Evolutionary conservation across 805 yeast species (phyloP).

Genomic region (Yarrowia sp.): DNA sequence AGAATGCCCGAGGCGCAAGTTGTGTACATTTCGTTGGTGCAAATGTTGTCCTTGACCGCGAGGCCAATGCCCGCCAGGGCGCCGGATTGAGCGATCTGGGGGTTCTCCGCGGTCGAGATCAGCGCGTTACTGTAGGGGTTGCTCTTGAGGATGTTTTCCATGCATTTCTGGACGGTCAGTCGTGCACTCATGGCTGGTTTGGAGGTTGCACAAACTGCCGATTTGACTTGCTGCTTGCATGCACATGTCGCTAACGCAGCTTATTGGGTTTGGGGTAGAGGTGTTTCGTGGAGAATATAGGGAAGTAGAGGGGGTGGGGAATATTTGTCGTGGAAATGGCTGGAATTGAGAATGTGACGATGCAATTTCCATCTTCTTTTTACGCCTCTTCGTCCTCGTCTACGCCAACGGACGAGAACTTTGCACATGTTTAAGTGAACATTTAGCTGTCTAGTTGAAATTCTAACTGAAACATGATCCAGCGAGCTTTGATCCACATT

Average conservation of each 20-base stretch:
- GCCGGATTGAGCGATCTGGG: background rate
- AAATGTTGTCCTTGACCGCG: constrained; percentile 79
- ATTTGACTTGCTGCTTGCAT: constrained; percentile 4
- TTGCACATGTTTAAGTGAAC: too few relatives aligned
- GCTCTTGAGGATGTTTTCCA: constrained; percentile 34
- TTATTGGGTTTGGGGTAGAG: too few relatives aligned
- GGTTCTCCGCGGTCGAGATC: constrained; percentile 31
- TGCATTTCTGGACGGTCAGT: constrained; percentile 30
- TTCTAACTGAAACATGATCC: too few relatives aligned
- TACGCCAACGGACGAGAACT: too few relatives aligned
- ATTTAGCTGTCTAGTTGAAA: too few relatives aligned
- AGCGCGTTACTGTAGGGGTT: constrained; percentile 37
- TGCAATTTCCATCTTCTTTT: too few relatives aligned
- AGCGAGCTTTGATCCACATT: too few relatives aligned
- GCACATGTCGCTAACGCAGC: background rate
- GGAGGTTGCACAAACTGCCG: background rate
- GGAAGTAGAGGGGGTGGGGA: too few relatives aligned
- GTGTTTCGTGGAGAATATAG: too few relatives aligned
- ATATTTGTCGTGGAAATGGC: too few relatives aligned
- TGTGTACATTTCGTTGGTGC: constrained; percentile 62
- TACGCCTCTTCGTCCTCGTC: too few relatives aligned
- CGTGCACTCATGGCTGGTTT: constrained; percentile 7
- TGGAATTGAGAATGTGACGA: too few relatives aligned
- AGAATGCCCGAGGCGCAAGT: constrained; percentile 77
- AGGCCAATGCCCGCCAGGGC: constrained; percentile 39